phyloP scores from a whole-genome alignment of 257 asterid species.

The Plantago major region DNA sequence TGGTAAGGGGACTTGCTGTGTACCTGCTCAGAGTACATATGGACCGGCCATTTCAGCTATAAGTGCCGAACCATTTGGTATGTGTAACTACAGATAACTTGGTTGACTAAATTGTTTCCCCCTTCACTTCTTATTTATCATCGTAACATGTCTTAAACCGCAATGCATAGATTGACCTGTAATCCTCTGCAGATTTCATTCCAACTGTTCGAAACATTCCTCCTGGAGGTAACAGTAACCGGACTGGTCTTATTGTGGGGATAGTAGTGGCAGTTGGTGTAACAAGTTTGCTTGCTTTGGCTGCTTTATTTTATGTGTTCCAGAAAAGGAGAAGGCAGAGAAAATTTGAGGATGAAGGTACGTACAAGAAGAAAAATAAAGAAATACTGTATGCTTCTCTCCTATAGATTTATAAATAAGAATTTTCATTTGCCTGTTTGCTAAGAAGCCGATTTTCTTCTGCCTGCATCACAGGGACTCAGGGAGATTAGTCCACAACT shows the following conservation, averaged over 20 bases:
- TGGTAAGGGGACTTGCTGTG: constrained; percentile 88
- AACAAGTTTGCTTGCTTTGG: constrained; percentile 28
- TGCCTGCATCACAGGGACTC: too few species aligned
- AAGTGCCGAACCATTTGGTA: constrained; percentile 70
- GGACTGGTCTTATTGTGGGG: constrained; percentile 60
- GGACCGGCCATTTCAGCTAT: constrained; percentile 80
- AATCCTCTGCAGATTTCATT: constrained; percentile 38
- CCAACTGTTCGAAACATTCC: constrained; percentile 53
- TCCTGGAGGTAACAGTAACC: constrained; percentile 32
- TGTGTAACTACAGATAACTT: background rate
- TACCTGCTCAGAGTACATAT: constrained; percentile 55
- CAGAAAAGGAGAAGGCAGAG: constrained; percentile 40
- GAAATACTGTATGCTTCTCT: too few species aligned
- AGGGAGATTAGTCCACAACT: too few species aligned
- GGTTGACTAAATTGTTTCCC: background rate
- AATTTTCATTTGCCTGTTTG: too few species aligned
- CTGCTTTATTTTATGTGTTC: constrained; percentile 30
- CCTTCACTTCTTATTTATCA: background rate
- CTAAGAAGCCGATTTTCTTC: too few species aligned
- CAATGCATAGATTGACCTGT: background rate
- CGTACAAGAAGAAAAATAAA: background rate
- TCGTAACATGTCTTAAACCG: background rate
- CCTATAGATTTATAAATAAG: too few species aligned
- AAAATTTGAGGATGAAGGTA: constrained; percentile 51
- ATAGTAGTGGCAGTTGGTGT: constrained; percentile 43